Percentiles rank a stretch among this genome's conserved stretches.
phyloP scores from a whole-genome alignment of 257 asterid species.

The Linaria vulgaris region DNA sequence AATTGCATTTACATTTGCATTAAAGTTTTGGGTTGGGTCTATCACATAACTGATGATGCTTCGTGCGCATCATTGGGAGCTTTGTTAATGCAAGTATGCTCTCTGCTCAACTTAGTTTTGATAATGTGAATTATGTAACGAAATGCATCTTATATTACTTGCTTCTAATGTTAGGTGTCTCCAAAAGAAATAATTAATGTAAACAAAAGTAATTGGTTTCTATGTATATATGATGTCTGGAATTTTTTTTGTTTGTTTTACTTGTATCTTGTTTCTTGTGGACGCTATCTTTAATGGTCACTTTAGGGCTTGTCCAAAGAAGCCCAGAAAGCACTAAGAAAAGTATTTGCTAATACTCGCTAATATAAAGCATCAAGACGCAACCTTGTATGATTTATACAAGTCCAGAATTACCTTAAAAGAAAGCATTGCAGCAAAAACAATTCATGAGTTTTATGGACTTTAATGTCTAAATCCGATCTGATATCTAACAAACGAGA shows the following conservation, averaged over 20 bases:
- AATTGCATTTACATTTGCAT: constrained; percentile 72
- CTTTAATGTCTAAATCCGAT: too few relatives aligned
- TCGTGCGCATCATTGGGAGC: constrained; percentile 95
- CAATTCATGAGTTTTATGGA: too few relatives aligned
- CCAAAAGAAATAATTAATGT: constrained; percentile 74
- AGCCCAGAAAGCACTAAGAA: constrained; percentile 73
- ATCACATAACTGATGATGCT: constrained; percentile 73
- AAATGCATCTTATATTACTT: constrained; percentile 26
- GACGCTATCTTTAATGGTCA: constrained; percentile 26
- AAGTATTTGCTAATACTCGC: constrained; percentile 56
- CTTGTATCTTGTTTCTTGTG: constrained; percentile 27
- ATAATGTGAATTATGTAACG: constrained; percentile 25
- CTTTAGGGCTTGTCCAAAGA: constrained; percentile 78
- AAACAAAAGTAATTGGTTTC: constrained; percentile 46
- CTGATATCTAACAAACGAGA: too few relatives aligned
- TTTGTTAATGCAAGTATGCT: constrained; percentile 78
- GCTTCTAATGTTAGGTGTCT: constrained; percentile 47
- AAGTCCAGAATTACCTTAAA: too few relatives aligned
- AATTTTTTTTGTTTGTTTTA: constrained; percentile 13
- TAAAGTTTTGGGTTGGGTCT: constrained; percentile 89
- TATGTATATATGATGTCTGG: constrained; percentile 18
- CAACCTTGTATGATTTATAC: too few relatives aligned
- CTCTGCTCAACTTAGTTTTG: constrained; percentile 26
- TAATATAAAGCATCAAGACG: constrained; percentile 17
- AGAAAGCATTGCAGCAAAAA: too few relatives aligned